phyloP scores from a whole-genome alignment of 352 stramenopile genomes.

The Phytophthora pseudosyringae region DNA sequence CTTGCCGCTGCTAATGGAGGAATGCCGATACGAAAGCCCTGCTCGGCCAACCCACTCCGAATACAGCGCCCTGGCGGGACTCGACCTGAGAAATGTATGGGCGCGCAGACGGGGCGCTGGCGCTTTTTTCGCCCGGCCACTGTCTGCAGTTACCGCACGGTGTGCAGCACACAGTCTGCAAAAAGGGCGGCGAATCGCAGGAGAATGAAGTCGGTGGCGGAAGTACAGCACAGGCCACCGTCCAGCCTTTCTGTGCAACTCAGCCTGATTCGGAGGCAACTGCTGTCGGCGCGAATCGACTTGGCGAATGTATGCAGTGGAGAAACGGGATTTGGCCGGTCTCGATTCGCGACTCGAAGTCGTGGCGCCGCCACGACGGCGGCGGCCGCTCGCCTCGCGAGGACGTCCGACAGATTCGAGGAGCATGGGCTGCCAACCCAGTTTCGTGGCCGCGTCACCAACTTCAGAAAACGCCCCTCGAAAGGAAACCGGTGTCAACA shows the following conservation, averaged over 20 bases:
- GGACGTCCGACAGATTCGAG: background rate
- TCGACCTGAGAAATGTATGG: constrained; percentile 24
- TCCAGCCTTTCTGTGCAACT: constrained; percentile 6
- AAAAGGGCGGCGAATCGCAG: background rate
- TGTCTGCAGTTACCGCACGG: constrained; percentile 22
- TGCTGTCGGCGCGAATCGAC: background rate
- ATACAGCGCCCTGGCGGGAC: constrained; percentile 18
- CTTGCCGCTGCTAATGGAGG: constrained; percentile 11
- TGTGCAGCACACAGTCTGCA: constrained; percentile 1
- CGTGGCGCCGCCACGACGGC: background rate
- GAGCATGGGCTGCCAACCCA: background rate
- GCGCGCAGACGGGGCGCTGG: background rate
- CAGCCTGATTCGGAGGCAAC: constrained; percentile 4
- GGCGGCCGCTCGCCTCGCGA: too few species aligned
- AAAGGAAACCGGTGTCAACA: background rate
- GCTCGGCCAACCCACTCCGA: constrained; percentile 10
- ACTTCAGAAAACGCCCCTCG: background rate
- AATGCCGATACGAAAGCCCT: constrained; percentile 26
- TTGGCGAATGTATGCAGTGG: constrained; percentile 1
- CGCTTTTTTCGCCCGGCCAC: constrained; percentile 20
- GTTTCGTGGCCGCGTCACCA: background rate
- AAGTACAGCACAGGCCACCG: background rate
- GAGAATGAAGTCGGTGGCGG: constrained; percentile 8
- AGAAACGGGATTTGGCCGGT: background rate
- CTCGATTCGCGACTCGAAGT: background rate